Percentiles rank a stretch among this genome's conserved stretches.
These are phyloP conservation scores for Haberlea rhodopensis DNA, from an alignment of 257 asterid genomes.

Conservation along the genomic window DNA sequence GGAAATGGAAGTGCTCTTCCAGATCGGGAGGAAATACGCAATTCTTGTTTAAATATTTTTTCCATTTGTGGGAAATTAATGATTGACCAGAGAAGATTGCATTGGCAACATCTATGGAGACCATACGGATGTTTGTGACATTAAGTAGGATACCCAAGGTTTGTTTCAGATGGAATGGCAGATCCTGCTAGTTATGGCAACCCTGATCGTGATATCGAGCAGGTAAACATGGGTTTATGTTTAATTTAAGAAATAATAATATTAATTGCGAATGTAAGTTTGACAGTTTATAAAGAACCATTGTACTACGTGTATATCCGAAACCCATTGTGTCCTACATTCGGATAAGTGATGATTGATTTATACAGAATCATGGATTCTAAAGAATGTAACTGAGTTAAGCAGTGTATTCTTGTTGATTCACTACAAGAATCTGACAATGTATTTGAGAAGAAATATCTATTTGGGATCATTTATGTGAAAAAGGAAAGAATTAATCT, in stretches of 20 bases:
- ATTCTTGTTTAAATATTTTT: constrained; percentile 8
- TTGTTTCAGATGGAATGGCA: constrained; percentile 99
- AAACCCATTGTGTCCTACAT: not conserved
- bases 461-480: not conserved
- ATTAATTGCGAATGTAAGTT: too few species aligned
- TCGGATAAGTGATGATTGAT: too few species aligned
- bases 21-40: constrained; percentile 23
- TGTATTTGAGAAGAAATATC: not conserved
- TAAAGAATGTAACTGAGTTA: not conserved
- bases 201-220: constrained; percentile 77
- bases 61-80: constrained; percentile 40
- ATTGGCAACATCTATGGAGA: constrained; percentile 58
- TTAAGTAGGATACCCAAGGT: constrained; percentile 45
- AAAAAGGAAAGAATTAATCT: too few species aligned
- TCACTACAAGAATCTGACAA: too few species aligned
- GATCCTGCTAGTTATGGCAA: constrained; percentile 83
- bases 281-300: too few species aligned
- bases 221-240: constrained; percentile 32
- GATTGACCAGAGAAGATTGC: constrained; percentile 47
- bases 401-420: not conserved
- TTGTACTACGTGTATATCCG: too few species aligned
- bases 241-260: too few species aligned
- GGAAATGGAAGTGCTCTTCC: constrained; percentile 21
- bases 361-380: too few species aligned
- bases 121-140: constrained; percentile 52